Percentiles rank a stretch among this genome's conserved stretches.
phyloP scores from a whole-genome alignment of 1,139 yeast genomes.

The Debaryomyces psychrophilus region DNA sequence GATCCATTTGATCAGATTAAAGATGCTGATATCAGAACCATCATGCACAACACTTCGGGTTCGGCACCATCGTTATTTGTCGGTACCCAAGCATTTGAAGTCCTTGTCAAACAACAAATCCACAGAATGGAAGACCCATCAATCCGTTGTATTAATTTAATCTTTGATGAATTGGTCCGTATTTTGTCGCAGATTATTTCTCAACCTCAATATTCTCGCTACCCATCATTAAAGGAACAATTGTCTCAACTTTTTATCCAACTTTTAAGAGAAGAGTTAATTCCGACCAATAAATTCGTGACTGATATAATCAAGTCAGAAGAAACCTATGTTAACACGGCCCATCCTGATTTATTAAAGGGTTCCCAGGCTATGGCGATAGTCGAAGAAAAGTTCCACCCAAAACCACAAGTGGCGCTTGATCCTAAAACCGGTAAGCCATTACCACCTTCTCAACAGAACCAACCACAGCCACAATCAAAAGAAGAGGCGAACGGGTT shows the following conservation, averaged over 20 bases:
- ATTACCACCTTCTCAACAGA: conserved; percentile 47
- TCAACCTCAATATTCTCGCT: conserved; percentile 82
- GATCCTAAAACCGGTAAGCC: conserved; percentile 95
- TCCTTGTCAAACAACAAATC: conserved; percentile 92
- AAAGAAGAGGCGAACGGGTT: conserved; percentile 58
- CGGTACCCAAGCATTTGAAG: conserved; percentile 97
- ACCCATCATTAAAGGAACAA: conserved; percentile 88
- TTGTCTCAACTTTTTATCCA: conserved; percentile 78
- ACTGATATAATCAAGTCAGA: conserved; percentile 81
- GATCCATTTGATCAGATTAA: conserved; percentile 98
- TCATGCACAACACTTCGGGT: conserved; percentile 95
- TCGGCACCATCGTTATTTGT: conserved; percentile 97
- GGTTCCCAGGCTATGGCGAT: conserved; percentile 96
- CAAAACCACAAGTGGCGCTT: conserved; percentile 74
- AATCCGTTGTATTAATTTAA: conserved; percentile 82
- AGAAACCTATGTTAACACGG: conserved; percentile 93
- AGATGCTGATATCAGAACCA: conserved; percentile 97
- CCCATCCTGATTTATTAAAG: conserved; percentile 93
- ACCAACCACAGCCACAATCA: conserved; percentile 31
- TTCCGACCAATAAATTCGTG: conserved; percentile 87
- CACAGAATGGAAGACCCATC: conserved; percentile 94
- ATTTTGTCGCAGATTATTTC: conserved; percentile 83
- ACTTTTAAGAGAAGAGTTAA: conserved; percentile 75
- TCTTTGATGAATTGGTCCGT: conserved; percentile 92
- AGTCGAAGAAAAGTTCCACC: conserved; percentile 89